These are phyloP conservation scores for Kwoniella sp. DNA, from an alignment of 768 basidiomycete genomes.

Conservation along the genomic window DNA sequence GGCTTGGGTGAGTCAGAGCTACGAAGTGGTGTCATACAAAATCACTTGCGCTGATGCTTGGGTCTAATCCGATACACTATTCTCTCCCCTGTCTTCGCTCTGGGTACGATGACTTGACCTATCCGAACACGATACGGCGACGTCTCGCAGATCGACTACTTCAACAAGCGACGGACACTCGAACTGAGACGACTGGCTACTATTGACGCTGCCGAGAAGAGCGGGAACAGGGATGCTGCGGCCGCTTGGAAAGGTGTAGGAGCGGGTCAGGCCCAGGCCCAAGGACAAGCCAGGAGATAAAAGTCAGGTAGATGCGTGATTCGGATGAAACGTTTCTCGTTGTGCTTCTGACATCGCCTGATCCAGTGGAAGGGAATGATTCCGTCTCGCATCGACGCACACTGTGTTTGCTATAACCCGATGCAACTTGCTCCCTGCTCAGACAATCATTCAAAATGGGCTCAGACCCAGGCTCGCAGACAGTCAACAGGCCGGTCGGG, in stretches of 20 bases:
- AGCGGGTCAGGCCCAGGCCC: slow-evolving; percentile 59
- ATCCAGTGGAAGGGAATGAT: too few relatives aligned
- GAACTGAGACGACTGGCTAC: slow-evolving; percentile 52
- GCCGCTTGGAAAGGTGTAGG: slow-evolving; percentile 23
- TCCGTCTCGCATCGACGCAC: too few relatives aligned
- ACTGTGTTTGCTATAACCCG: too few relatives aligned
- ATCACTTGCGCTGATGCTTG: too few relatives aligned
- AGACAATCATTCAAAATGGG: too few relatives aligned
- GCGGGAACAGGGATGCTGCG: slow-evolving; percentile 20
- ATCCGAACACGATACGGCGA: background rate
- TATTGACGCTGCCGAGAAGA: slow-evolving; percentile 45
- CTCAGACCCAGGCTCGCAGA: too few relatives aligned
- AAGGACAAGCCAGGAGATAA: slow-evolving; percentile 59
- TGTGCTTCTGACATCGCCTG: too few relatives aligned
- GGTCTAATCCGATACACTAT: background rate
- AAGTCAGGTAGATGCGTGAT: slow-evolving; percentile 74
- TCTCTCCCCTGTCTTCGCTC: background rate
- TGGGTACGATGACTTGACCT: background rate
- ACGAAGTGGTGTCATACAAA: too few relatives aligned
- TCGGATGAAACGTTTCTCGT: too few relatives aligned
- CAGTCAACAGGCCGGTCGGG: too few relatives aligned
- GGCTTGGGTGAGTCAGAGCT: slow-evolving; percentile 74
- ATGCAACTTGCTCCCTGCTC: too few relatives aligned
- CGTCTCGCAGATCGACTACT: slow-evolving; percentile 83
- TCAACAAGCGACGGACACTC: slow-evolving; percentile 84